Conservation (phyloP, 2,329 filamentous ascomycete species). For the Proliferodiscus dingleyae region DNA sequence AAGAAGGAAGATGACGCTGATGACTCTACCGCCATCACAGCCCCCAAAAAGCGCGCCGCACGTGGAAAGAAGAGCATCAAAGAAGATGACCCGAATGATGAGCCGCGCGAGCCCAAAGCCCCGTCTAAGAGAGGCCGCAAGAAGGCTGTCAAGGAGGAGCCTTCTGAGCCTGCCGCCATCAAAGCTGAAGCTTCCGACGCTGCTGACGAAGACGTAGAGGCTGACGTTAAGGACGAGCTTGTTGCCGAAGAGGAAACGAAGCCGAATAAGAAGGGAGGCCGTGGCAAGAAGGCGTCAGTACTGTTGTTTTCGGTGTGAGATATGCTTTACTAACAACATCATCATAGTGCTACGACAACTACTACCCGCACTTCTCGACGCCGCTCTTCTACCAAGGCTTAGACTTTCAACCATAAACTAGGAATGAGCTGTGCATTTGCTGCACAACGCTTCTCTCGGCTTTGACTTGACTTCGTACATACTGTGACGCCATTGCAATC, state of each 20-base stretch:
- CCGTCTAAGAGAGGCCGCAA: constrained; percentile 20
- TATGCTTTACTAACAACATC: neutral
- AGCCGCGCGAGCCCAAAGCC: constrained; percentile 6
- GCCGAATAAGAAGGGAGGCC: constrained; percentile 2
- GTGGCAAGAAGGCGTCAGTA: constrained; percentile 10
- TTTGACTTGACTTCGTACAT: too few relatives aligned
- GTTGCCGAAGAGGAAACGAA: neutral
- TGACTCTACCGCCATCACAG: constrained; percentile 17
- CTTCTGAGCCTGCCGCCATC: neutral
- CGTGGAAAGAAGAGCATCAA: constrained; percentile 11
- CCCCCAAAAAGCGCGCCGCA: constrained; percentile 10
- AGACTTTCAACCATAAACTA: too few relatives aligned
- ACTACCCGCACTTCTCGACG: constrained; percentile 4
- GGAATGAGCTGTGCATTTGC: too few relatives aligned
- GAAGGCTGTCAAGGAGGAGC: constrained; percentile 15
- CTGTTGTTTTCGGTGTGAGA: neutral
- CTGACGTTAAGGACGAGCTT: neutral
- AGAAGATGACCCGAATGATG: constrained; percentile 25
- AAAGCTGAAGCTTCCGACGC: constrained; percentile 3
- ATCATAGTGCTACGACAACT: neutral
- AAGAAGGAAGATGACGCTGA: constrained; percentile 28
- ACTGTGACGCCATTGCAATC: too few relatives aligned
- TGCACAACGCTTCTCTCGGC: too few relatives aligned
- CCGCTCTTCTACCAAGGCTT: constrained; percentile 3
- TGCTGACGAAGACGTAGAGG: neutral